Evolutionary conservation across 805 yeast genomes (phyloP).

Genomic region (Candida montana): DNA sequence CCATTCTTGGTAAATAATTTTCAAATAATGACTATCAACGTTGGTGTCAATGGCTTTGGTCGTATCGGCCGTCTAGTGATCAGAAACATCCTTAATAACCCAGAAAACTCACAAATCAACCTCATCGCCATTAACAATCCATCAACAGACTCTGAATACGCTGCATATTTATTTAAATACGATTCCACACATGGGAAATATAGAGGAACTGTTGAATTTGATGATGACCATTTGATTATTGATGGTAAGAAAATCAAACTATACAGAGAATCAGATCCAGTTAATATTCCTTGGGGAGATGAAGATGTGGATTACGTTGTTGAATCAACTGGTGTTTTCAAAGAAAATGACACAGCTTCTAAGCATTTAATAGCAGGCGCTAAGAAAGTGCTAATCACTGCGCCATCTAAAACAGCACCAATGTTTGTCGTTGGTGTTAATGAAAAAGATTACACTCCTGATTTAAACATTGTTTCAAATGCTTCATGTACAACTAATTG

Average conservation of each 20-base stretch:
- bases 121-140: slow-evolving; percentile 91
- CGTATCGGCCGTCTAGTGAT: slow-evolving; percentile 88
- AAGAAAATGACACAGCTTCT: slow-evolving; percentile 71
- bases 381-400: slow-evolving; percentile 91
- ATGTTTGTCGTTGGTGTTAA: slow-evolving; percentile 94
- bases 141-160: slow-evolving; percentile 83
- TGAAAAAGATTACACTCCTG: slow-evolving; percentile 70
- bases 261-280: slow-evolving; percentile 82
- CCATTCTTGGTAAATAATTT: background rate
- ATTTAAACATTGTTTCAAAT: slow-evolving; percentile 74
- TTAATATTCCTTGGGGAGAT: slow-evolving; percentile 82
- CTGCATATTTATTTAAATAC: slow-evolving; percentile 93
- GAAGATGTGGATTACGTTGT: slow-evolving; percentile 79
- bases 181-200: slow-evolving; percentile 89
- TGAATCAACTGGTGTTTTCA: slow-evolving; percentile 95
- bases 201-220: slow-evolving; percentile 64
- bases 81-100: slow-evolving; percentile 68
- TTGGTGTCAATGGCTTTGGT: slow-evolving; percentile 95
- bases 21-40: slow-evolving; percentile 19
- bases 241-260: slow-evolving; percentile 63
- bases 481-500: slow-evolving; percentile 97
- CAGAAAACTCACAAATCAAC: slow-evolving; percentile 38
- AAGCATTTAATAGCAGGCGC: slow-evolving; percentile 89
- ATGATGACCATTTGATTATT: slow-evolving; percentile 57
- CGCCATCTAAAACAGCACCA: slow-evolving; percentile 92